A percentile compares a stretch with the other conserved stretches of the same genome.
Evolutionary conservation across 73 alveolate genomes (phyloP).

Genomic region (Paramecium biaurelia): DNA sequence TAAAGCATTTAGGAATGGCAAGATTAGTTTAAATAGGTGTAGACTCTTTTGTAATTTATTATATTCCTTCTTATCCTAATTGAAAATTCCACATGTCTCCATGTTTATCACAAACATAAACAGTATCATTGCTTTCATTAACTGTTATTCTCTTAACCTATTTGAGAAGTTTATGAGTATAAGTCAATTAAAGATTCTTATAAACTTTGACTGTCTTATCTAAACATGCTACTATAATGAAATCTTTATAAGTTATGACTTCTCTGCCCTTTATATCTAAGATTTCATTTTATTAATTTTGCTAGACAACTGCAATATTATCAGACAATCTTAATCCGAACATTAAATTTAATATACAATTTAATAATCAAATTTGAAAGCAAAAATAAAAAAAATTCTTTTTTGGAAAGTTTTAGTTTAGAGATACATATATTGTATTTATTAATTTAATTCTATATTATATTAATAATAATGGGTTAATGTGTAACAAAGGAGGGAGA

Average conservation of each 20-base stretch:
- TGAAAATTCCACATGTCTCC: constrained; percentile 28
- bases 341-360: not conserved
- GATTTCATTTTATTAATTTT: not conserved
- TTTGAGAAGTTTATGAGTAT: not conserved
- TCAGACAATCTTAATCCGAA: not conserved
- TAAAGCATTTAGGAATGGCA: constrained; percentile 12
- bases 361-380: not conserved
- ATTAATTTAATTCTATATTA: not conserved
- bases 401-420: not conserved
- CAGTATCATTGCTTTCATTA: not conserved
- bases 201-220: constrained; percentile 27
- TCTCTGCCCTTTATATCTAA: not conserved
- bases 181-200: not conserved
- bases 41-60: not conserved
- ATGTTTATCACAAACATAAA: constrained; percentile 44
- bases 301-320: not conserved
- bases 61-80: not conserved
- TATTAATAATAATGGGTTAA: not conserved
- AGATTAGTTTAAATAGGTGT: constrained; percentile 22
- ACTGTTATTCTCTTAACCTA: constrained; percentile 19
- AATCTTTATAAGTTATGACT: not conserved
- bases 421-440: not conserved
- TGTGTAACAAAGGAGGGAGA: not conserved
- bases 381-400: not conserved
- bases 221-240: not conserved